Base-by-base conservation (phyloP, 305 asterid genomes). In the Stenogyne calaminthoides region DNA sequence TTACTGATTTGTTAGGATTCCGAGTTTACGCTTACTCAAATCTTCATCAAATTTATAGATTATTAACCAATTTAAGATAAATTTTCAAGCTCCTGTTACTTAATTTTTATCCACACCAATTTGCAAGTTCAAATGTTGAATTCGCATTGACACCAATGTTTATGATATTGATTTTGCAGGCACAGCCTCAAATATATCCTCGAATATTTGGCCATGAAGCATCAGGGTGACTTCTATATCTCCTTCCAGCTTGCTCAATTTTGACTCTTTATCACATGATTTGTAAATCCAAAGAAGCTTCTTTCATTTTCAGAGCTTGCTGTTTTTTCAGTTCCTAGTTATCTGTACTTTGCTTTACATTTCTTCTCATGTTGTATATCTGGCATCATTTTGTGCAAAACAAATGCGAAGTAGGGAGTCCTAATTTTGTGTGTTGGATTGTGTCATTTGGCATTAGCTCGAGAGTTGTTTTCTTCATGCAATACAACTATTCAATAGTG, bases 131-230 rank as follows among this genome's bases (percentile, higher is more conserved):
- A 40, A 39, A 20, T 40, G 18, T 58, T 22, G 58, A 40, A 44
- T 57, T 16, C 34, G 18, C 49, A 36, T 54, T 69, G 52, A 15
- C 12, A 10, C 72, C n/a, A n/a, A n/a, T n/a, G n/a, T n/a, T n/a
- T n/a, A 57, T 61, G 62, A 7, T 36, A 46, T 42, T 82, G 61
- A 61, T 64, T 78, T 70, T 77, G 82, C 95, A 89, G 98, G 93
- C 93, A 55, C 98, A 81, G 14, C 82, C 89, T 57, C 90, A 80
- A 49, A 57, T 88, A 46, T 91, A 68, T 78, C 97, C 98, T 75
- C 93, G 98, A 70, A 89, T 93, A 64, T 91, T 93, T 78, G 98
- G 98, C n/a, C n/a, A n/a, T n/a, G n/a, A n/a, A n/a, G n/a, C n/a
- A n/a, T n/a, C n/a, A n/a, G n/a, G n/a, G n/a, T n/a, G n/a, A n/a